phyloP scores from a whole-genome alignment of 805 yeast species.

The Candida jianshihensis region DNA sequence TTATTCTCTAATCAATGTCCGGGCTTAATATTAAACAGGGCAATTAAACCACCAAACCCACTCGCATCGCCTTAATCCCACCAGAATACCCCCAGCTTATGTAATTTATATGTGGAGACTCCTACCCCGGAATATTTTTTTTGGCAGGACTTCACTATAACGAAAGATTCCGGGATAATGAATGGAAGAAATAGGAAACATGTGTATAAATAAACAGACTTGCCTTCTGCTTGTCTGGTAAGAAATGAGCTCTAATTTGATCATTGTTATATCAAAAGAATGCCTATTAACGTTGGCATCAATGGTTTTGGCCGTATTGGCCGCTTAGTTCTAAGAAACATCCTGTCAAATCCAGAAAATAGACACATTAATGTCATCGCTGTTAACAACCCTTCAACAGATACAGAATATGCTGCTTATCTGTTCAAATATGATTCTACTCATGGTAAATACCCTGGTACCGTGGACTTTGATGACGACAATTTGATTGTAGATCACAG shows the following conservation, averaged over 20 bases:
- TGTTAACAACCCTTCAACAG: slow-evolving; percentile 87
- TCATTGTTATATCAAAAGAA: too few relatives aligned
- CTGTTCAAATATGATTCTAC: slow-evolving; percentile 95
- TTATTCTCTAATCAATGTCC: too few relatives aligned
- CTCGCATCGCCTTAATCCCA: too few relatives aligned
- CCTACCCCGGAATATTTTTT: too few relatives aligned
- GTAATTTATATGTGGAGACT: too few relatives aligned
- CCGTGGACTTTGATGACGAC: slow-evolving; percentile 51
- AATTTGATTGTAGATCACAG: slow-evolving; percentile 63
- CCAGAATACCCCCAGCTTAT: too few relatives aligned
- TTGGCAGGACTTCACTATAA: too few relatives aligned
- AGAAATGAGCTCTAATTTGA: too few relatives aligned
- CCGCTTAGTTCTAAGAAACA: slow-evolving; percentile 81
- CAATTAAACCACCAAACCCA: too few relatives aligned
- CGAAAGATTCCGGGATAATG: background rate
- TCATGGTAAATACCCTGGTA: slow-evolving; percentile 80
- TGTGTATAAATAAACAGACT: too few relatives aligned
- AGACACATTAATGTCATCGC: slow-evolving; percentile 65
- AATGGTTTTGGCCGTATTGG: slow-evolving; percentile 96
- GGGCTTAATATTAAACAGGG: too few relatives aligned
- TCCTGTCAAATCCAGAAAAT: slow-evolving; percentile 41
- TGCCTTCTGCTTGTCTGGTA: too few relatives aligned
- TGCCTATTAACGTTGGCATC: slow-evolving; percentile 52
- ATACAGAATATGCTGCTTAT: slow-evolving; percentile 87
- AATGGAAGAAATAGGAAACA: background rate